Evolutionary conservation across 306 rosid genomes (phyloP).

Genomic region (Ceratonia siliqua): DNA sequence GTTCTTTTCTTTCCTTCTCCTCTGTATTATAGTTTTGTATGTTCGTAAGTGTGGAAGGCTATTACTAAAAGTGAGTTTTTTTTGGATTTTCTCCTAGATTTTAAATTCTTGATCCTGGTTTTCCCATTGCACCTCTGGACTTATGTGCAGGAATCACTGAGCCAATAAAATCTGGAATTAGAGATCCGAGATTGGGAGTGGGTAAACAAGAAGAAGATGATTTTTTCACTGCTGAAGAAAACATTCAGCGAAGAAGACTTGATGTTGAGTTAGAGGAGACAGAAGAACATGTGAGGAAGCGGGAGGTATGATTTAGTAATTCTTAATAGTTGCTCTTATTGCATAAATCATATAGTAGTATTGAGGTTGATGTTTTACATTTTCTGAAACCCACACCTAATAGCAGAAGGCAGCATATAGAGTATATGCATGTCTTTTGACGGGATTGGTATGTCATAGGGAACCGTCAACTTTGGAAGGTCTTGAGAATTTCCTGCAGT

Average conservation of each 20-base stretch:
- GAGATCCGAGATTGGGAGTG: slow-evolving; percentile 87
- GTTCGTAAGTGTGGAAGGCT: not conserved
- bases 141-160: slow-evolving; percentile 70
- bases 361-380: slow-evolving; percentile 81
- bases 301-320: slow-evolving; percentile 73
- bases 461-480: slow-evolving; percentile 95
- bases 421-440: slow-evolving; percentile 88
- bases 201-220: slow-evolving; percentile 98
- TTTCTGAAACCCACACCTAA: slow-evolving; percentile 76
- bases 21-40: slow-evolving; percentile 5
- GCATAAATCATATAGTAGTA: slow-evolving; percentile 43
- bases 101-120: slow-evolving; percentile 11
- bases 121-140: slow-evolving; percentile 21
- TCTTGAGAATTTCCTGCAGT: slow-evolving; percentile 99
- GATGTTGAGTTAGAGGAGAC: slow-evolving; percentile 91
- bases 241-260: slow-evolving; percentile 84
- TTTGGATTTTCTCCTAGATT: not conserved
- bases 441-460: slow-evolving; percentile 85
- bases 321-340: slow-evolving; percentile 36
- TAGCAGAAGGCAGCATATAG: slow-evolving; percentile 97
- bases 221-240: slow-evolving; percentile 93
- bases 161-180: slow-evolving; percentile 92
- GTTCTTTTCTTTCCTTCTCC: not conserved
- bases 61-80: slow-evolving; percentile 4
- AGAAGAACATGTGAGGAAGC: slow-evolving; percentile 78